These are phyloP conservation scores for Salix viminalis DNA, from an alignment of 345 rosid species.

Conservation along the genomic window DNA sequence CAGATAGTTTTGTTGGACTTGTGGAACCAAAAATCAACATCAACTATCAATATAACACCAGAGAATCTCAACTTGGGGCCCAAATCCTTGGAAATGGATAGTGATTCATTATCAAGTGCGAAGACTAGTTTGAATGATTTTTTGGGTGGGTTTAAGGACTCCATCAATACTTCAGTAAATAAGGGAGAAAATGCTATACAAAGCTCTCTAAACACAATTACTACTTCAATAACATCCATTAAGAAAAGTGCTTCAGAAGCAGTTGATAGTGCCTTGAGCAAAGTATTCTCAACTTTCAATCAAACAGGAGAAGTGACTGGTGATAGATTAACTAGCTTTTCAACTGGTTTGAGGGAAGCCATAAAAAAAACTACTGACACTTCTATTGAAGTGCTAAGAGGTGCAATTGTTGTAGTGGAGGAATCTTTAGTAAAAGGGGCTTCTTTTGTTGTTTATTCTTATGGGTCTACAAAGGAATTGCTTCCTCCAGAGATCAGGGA, in stretches of 20 bases:
- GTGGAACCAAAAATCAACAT: slow-evolving; percentile 39
- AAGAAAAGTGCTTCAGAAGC: slow-evolving; percentile 53
- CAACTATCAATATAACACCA: slow-evolving; percentile 29
- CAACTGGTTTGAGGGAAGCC: slow-evolving; percentile 55
- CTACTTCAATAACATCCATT: slow-evolving; percentile 52
- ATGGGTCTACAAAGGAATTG: slow-evolving; percentile 60
- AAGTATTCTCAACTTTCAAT: slow-evolving; percentile 45
- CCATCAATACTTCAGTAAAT: slow-evolving; percentile 47
- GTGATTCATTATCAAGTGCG: slow-evolving; percentile 31
- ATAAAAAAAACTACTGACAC: slow-evolving; percentile 44
- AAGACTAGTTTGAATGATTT: slow-evolving; percentile 52
- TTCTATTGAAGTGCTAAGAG: slow-evolving; percentile 65
- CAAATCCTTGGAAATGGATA: slow-evolving; percentile 33
- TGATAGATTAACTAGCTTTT: slow-evolving; percentile 41
- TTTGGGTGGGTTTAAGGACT: slow-evolving; percentile 38
- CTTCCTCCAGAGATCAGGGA: slow-evolving; percentile 70
- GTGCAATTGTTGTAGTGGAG: slow-evolving; percentile 54
- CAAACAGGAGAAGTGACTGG: slow-evolving; percentile 54
- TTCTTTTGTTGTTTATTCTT: slow-evolving; percentile 60
- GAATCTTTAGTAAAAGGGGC: slow-evolving; percentile 55
- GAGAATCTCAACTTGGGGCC: slow-evolving; percentile 36
- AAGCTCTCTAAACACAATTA: slow-evolving; percentile 51
- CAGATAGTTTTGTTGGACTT: slow-evolving; percentile 25
- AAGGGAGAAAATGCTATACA: slow-evolving; percentile 52
- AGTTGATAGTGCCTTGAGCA: slow-evolving; percentile 47